Percentiles rank a stretch among this genome's conserved stretches.
Conservation (phyloP, 2,329 filamentous ascomycete species). For the Ophiostoma sp. region DNA sequence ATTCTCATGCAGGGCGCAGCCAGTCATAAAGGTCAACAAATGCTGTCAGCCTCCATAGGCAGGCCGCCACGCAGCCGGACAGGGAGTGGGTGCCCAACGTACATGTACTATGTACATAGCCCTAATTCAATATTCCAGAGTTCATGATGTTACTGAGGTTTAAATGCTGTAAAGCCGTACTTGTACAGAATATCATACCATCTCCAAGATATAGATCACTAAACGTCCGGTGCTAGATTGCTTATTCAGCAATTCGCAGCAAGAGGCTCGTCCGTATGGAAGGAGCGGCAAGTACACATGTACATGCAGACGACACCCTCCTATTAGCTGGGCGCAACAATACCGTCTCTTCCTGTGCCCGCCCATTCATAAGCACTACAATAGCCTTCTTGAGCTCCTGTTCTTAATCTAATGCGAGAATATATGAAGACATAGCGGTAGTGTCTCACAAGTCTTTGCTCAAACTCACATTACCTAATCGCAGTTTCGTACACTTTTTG, state of each 20-base stretch:
- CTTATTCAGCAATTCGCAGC: background rate
- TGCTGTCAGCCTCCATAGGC: constrained; percentile 1
- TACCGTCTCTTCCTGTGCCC: no score
- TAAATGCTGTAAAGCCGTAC: background rate
- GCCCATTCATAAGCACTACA: no score
- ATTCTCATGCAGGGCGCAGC: background rate
- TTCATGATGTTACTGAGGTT: background rate
- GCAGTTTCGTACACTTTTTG: background rate
- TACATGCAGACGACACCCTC: no score
- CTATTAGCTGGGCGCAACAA: no score
- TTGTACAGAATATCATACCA: background rate
- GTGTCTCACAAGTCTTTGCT: no score
- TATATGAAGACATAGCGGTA: no score
- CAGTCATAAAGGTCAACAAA: background rate
- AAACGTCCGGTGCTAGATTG: background rate
- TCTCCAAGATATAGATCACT: background rate
- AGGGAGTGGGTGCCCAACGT: background rate
- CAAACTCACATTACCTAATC: no score
- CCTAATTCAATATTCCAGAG: background rate
- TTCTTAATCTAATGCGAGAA: no score
- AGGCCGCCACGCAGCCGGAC: background rate
- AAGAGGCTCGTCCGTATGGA: background rate
- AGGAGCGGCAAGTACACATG: background rate
- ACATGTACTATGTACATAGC: background rate
- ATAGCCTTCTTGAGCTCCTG: no score